A percentile compares a stretch with the other conserved stretches of the same genome.
Evolutionary conservation across 2,329 filamentous ascomycete species (phyloP).

Genomic region (Ambrosiella beaveri): DNA sequence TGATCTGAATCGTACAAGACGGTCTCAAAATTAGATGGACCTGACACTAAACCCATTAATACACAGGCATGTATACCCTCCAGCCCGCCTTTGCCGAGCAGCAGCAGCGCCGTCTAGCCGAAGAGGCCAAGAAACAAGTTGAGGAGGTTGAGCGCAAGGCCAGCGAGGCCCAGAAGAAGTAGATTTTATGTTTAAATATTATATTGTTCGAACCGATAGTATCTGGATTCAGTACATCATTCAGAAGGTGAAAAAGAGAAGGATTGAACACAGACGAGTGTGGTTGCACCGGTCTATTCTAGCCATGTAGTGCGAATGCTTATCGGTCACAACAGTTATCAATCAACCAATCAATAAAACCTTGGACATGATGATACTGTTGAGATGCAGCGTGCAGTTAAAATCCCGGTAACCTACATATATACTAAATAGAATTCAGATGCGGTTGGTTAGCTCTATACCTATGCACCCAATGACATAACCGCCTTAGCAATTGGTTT

Average conservation of each 20-base stretch:
- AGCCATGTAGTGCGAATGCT: background rate
- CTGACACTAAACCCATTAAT: background rate
- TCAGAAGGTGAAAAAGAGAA: background rate
- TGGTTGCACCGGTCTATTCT: background rate
- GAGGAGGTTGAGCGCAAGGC: constrained; percentile 8
- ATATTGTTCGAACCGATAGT: background rate
- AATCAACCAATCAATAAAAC: background rate
- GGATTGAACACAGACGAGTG: background rate
- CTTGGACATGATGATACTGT: background rate
- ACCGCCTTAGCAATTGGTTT: background rate
- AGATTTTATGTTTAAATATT: background rate
- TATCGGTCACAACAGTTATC: background rate
- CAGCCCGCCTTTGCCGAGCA: constrained; percentile 10
- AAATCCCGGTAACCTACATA: background rate
- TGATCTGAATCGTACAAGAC: background rate
- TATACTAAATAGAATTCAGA: too few relatives aligned
- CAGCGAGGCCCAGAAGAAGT: constrained; percentile 1
- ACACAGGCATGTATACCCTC: constrained; percentile 10
- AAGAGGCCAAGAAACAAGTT: constrained; percentile 7
- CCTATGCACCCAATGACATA: background rate
- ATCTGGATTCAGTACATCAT: background rate
- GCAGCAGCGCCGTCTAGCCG: constrained; percentile 6
- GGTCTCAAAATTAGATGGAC: too few relatives aligned
- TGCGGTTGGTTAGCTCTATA: too few relatives aligned
- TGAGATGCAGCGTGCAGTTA: background rate